Percentiles rank a stretch among this genome's conserved stretches.
Evolutionary conservation across 2,329 filamentous ascomycete species (phyloP).

Genomic region (Apiospora sp.): DNA sequence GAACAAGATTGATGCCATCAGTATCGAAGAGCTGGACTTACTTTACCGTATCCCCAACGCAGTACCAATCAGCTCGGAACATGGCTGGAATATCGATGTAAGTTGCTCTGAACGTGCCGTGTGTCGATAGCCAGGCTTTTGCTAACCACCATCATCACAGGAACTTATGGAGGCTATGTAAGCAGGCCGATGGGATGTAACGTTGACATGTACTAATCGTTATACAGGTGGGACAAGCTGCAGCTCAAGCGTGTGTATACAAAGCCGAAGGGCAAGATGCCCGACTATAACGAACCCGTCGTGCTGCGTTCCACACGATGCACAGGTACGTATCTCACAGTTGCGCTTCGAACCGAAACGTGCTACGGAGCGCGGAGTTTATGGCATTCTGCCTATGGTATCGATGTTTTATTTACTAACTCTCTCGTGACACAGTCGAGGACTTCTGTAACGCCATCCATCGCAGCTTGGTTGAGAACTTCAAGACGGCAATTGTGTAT

Average conservation of each 20-base stretch:
- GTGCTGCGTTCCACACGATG: conserved; percentile 83
- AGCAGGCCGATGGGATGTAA: conserved; percentile 35
- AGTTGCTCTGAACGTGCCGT: not conserved
- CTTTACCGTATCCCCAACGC: conserved; percentile 97
- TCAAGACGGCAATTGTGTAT: conserved; percentile 95
- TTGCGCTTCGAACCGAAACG: not conserved
- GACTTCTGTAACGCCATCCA: conserved; percentile 99
- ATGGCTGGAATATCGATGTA: conserved; percentile 92
- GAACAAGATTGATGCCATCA: conserved; percentile 99
- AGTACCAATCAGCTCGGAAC: conserved; percentile 95
- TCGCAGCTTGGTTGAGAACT: conserved; percentile 93
- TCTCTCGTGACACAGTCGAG: conserved; percentile 65
- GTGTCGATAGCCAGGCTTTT: not conserved
- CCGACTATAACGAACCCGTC: conserved; percentile 91
- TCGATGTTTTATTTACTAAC: not conserved
- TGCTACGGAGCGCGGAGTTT: not conserved
- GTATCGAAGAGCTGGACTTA: conserved; percentile 95
- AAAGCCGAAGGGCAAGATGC: conserved; percentile 94
- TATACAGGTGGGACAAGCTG: conserved; percentile 84
- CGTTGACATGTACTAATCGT: conserved; percentile 8
- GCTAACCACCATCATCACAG: not conserved
- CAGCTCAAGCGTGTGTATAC: conserved; percentile 93
- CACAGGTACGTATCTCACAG: conserved; percentile 53
- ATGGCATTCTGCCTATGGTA: not conserved
- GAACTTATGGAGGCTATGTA: conserved; percentile 95